Evolutionary conservation across 768 basidiomycete species (phyloP).

Genomic region (Kwoniella sp.): DNA sequence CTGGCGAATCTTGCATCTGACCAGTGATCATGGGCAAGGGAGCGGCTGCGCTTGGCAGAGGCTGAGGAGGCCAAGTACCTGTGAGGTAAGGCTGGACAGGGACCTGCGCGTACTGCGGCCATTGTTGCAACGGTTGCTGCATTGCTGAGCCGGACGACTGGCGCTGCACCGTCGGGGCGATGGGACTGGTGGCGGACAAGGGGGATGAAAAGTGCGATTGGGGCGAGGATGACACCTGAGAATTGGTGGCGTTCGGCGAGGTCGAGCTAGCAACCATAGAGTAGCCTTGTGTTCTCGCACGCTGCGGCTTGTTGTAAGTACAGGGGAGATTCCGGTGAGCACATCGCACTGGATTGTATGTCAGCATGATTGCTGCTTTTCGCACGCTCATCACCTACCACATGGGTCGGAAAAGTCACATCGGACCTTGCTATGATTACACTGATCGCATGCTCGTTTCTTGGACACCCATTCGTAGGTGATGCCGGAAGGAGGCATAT

Average conservation of each 20-base stretch:
- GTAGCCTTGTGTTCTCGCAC: constrained; percentile 18
- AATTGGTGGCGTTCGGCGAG: neutral
- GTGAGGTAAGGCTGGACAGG: no score
- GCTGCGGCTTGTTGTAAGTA: constrained; percentile 34
- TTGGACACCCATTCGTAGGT: constrained; percentile 36
- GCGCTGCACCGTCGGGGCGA: neutral
- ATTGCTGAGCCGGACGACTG: no score
- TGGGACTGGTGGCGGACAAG: constrained; percentile 17
- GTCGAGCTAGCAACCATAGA: constrained; percentile 1
- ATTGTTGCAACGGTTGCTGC: no score
- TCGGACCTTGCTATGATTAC: constrained; percentile 47
- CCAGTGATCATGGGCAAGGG: constrained; percentile 5
- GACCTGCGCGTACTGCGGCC: no score
- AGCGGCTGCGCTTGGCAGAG: neutral
- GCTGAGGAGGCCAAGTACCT: no score
- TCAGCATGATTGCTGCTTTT: neutral
- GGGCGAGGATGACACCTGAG: constrained; percentile 17
- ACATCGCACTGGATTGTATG: constrained; percentile 27
- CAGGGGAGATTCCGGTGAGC: constrained; percentile 30
- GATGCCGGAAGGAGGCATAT: constrained; percentile 1
- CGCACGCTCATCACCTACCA: constrained; percentile 22
- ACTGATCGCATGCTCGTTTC: constrained; percentile 48
- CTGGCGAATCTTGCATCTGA: constrained; percentile 1
- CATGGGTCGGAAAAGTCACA: constrained; percentile 47
- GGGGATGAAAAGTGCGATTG: constrained; percentile 35